phyloP scores from a whole-genome alignment of 306 rosid species.

The Quercus ilex region DNA sequence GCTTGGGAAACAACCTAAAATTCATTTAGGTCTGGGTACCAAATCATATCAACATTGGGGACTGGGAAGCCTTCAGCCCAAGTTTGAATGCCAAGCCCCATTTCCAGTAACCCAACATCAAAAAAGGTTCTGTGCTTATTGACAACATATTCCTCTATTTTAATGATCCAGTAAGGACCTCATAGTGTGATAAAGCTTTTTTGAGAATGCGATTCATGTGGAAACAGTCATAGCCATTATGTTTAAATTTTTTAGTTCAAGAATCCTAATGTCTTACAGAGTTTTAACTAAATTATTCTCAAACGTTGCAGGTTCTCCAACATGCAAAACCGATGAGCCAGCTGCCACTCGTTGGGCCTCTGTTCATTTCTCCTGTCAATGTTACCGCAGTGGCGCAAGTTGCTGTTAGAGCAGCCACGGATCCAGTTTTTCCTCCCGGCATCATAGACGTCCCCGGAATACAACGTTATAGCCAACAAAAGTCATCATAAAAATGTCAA shows the following conservation, averaged over 20 bases:
- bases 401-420: slow-evolving; percentile 93
- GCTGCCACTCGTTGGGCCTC: slow-evolving; percentile 83
- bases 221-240: not conserved
- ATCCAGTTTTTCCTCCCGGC: slow-evolving; percentile 93
- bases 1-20: not conserved
- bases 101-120: no score
- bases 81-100: no score
- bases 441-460: slow-evolving; percentile 73
- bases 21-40: not conserved
- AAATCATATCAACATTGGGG: not conserved
- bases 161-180: not conserved
- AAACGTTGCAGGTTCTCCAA: slow-evolving; percentile 63
- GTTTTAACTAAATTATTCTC: slow-evolving; percentile 13
- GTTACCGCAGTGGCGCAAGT: slow-evolving; percentile 76
- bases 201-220: no score
- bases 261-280: not conserved
- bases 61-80: no score
- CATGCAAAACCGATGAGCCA: slow-evolving; percentile 58
- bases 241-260: slow-evolving; percentile 1
- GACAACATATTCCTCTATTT: not conserved
- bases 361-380: slow-evolving; percentile 82
- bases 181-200: not conserved
- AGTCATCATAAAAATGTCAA: slow-evolving; percentile 32
- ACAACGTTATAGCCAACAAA: slow-evolving; percentile 68
- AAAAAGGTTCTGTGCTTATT: no score